Evolutionary conservation across 495 filamentous ascomycete species (phyloP).

Genomic region (Xylaria acuta): DNA sequence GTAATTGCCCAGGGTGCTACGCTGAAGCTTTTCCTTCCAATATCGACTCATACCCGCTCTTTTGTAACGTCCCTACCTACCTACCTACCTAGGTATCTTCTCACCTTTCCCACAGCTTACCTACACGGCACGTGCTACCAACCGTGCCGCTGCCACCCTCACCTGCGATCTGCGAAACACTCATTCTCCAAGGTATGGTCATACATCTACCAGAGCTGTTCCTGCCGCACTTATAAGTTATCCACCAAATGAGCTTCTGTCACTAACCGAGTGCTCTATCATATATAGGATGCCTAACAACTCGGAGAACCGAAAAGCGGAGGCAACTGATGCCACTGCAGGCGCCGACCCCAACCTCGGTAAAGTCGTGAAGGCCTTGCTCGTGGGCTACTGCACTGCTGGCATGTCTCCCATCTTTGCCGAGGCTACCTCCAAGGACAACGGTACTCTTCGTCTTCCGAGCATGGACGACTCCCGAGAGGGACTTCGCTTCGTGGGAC

Average conservation of each 20-base stretch:
- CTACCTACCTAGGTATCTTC: neutral
- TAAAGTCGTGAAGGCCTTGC: conserved; percentile 2
- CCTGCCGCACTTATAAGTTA: neutral
- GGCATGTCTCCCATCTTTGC: neutral
- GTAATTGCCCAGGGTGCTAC: neutral
- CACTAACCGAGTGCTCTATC: neutral
- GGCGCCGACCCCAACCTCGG: neutral
- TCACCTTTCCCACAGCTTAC: neutral
- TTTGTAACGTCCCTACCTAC: neutral
- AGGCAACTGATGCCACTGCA: conserved; percentile 2
- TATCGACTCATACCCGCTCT: neutral
- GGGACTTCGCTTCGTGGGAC: conserved; percentile 6
- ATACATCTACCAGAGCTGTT: neutral
- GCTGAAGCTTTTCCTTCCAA: neutral
- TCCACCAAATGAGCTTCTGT: neutral
- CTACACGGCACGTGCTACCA: neutral
- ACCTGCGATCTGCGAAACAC: neutral
- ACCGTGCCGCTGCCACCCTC: neutral
- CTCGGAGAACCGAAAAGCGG: neutral
- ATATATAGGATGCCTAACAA: conserved; percentile 6
- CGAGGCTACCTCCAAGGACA: neutral
- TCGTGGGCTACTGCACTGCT: neutral
- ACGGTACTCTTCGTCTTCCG: neutral
- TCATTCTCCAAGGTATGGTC: neutral
- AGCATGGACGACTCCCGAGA: neutral